A percentile compares a stretch with the other conserved stretches of the same genome.
Evolutionary conservation across 2,329 filamentous ascomycete species (phyloP).

Genomic region (Hypoxylon sp.): DNA sequence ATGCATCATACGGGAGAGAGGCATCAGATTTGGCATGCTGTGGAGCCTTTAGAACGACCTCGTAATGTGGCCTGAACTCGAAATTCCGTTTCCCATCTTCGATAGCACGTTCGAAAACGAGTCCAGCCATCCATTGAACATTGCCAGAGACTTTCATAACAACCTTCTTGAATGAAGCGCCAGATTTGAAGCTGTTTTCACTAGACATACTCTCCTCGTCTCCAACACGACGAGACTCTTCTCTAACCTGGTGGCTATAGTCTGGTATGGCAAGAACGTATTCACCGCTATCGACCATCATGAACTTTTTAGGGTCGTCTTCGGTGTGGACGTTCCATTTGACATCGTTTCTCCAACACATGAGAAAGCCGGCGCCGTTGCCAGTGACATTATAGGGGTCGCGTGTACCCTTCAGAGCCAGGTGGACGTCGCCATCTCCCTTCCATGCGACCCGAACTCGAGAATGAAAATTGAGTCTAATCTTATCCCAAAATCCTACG

Average conservation of each 20-base stretch:
- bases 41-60: slow-evolving; percentile 87
- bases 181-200: slow-evolving; percentile 75
- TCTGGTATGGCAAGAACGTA: slow-evolving; percentile 96
- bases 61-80: slow-evolving; percentile 91
- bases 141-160: slow-evolving; percentile 98
- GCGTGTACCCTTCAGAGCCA: slow-evolving; percentile 89
- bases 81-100: slow-evolving; percentile 81
- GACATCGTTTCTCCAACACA: slow-evolving; percentile 98
- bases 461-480: slow-evolving; percentile 93
- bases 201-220: slow-evolving; percentile 72
- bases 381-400: slow-evolving; percentile 96
- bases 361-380: slow-evolving; percentile 92
- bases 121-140: slow-evolving; percentile 89
- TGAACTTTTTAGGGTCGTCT: slow-evolving; percentile 90
- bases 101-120: slow-evolving; percentile 91
- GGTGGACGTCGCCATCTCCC: slow-evolving; percentile 93
- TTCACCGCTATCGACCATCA: slow-evolving; percentile 95
- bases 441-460: slow-evolving; percentile 91
- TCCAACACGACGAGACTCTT: slow-evolving; percentile 65
- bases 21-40: slow-evolving; percentile 73
- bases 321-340: slow-evolving; percentile 86
- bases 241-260: slow-evolving; percentile 87
- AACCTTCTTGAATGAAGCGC: slow-evolving; percentile 96
- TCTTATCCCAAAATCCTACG: slow-evolving; percentile 99
- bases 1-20: slow-evolving; percentile 83